Evolutionary conservation across 169 alveolate species (phyloP), one percentile per base, ranked within the genome.

Genomic region (Cryptosporidium muris): DNA sequence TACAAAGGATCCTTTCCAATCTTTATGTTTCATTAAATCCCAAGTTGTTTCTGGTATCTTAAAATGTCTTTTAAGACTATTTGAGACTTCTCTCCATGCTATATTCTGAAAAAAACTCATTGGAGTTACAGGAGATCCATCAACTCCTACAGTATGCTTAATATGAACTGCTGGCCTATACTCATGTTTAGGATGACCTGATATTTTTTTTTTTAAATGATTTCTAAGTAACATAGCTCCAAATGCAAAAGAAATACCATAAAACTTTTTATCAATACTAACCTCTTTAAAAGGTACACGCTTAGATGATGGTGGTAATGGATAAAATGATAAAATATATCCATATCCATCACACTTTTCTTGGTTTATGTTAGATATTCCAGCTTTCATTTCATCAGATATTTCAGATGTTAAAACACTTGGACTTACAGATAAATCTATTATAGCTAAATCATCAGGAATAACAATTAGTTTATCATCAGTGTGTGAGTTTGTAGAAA

Each of bases 71-170:
- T 74, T 74, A 48, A 74, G 42, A 9, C n/a, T 11, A 6, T 74
- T 63, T 0, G 53, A 49, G 4, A 74, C n/a, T 14, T 42, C 67
- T 38, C 60, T 74, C 85, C 85, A 74, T 6, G 68, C 85, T 36
- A 74, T 74, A 7, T 48, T 74, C 43, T 74, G 85, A 38, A 74
- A 74, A 2, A 74, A 66, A 7, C 74, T 58, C 8, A 56, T 58
- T 43, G 54, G 54, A 8, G 85, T 74, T 7, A 74, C 85, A 7
- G 54, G 74, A 43, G 85, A 74, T 3, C 85, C 85, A n/a, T 74
- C 85, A 8, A 74, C 85, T 1, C 85, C 85, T 36, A 74, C 85
- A 6, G 85, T 58, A 58, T 74, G 85, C 68, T 56, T 74, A 4
- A 74, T 48, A 25, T 37, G 8, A 25, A 68, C 74, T 43, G 74